These are phyloP conservation scores for Prunus padus DNA, from an alignment of 306 rosid genomes.

Conservation along the genomic window DNA sequence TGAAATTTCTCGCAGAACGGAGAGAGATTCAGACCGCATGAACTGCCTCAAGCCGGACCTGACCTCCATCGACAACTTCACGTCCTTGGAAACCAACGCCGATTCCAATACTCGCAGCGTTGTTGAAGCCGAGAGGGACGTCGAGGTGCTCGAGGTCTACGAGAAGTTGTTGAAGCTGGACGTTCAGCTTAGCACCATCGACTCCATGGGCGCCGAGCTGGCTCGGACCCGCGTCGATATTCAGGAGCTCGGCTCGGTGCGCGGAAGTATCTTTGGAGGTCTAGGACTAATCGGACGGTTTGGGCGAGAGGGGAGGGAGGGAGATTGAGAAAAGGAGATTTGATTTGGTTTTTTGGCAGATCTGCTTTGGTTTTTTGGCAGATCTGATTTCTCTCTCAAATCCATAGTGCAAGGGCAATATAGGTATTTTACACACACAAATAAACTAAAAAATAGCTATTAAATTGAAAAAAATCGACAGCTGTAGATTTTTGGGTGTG, in stretches of 20 bases:
- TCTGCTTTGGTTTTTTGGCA: too few species aligned
- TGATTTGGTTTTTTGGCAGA: too few species aligned
- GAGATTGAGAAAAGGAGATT: too few species aligned
- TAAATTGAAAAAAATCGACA: too few species aligned
- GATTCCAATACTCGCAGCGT: constrained; percentile 51
- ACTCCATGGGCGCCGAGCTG: constrained; percentile 53
- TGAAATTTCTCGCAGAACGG: constrained; percentile 40
- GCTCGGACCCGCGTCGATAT: constrained; percentile 55
- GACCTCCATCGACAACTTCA: constrained; percentile 43
- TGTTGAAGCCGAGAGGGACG: constrained; percentile 61
- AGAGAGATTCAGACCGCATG: constrained; percentile 52
- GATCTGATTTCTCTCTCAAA: too few species aligned
- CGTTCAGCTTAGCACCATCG: constrained; percentile 62
- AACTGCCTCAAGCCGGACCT: constrained; percentile 45
- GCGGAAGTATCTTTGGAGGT: too few species aligned
- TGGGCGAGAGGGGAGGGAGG: too few species aligned
- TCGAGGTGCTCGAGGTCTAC: constrained; percentile 63
- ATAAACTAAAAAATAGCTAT: too few species aligned
- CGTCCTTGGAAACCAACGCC: constrained; percentile 56
- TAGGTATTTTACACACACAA: too few species aligned
- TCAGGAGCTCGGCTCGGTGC: constrained; percentile 31
- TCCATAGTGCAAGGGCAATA: too few species aligned
- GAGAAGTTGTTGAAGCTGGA: constrained; percentile 70
- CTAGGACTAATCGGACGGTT: too few species aligned
- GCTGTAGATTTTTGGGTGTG: too few species aligned